phyloP scores from a whole-genome alignment of 2,329 filamentous ascomycete species.

The Colletotrichum spaethianum region DNA sequence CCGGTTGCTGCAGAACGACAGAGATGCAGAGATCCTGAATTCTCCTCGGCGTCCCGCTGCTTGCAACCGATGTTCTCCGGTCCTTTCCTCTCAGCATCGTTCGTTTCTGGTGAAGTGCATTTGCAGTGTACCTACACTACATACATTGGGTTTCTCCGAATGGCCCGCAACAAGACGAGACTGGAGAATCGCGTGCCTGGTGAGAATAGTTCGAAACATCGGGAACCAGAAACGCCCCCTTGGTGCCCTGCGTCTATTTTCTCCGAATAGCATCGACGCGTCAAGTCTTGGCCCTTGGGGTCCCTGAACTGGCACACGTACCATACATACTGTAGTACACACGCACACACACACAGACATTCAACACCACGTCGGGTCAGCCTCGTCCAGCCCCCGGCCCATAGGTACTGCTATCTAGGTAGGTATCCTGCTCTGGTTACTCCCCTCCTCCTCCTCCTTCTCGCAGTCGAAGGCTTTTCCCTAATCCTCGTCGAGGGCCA shows the following conservation, averaged over 20 bases:
- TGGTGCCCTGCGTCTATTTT: constrained; percentile 10
- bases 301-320: no score
- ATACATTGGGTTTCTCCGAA: no score
- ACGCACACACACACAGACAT: background rate
- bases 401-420: background rate
- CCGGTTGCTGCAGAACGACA: background rate
- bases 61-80: background rate
- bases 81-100: constrained; percentile 15
- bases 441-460: background rate
- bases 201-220: constrained; percentile 7
- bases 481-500: background rate
- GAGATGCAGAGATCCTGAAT: background rate
- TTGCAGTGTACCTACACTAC: no score
- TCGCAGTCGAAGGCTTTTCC: background rate
- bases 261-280: constrained; percentile 29
- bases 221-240: constrained; percentile 14
- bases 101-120: background rate
- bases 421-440: background rate
- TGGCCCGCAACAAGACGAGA: background rate
- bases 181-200: background rate
- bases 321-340: background rate
- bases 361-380: background rate
- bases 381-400: background rate
- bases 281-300: constrained; percentile 12
- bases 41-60: constrained; percentile 9